Base-by-base conservation (phyloP, 1,139 yeast genomes). In the Suhomyces guaymorum region DNA sequence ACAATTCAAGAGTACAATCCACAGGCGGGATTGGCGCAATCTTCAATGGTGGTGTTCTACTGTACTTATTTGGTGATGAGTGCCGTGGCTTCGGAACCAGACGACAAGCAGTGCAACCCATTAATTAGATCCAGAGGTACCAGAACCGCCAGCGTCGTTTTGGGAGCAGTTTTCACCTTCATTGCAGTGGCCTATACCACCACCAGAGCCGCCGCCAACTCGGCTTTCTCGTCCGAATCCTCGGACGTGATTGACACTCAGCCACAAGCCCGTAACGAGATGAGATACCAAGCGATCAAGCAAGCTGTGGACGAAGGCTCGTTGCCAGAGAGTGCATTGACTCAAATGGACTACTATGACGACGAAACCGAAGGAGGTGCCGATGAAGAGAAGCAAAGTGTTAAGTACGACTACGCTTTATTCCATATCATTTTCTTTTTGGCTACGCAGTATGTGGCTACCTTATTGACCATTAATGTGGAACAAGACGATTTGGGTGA, bases 361-460 rank as follows among this genome's bases (percentile, higher is more conserved):
- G 77, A 67, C 8, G 76, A 73, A 24, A 66, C 55, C 6, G 59
- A 52, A 13, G 44, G 48, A 15, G 47, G 24, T n/a, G 59, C 55
- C 14, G 87, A 79, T 40, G 94, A 83, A 46, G 95, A 85, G 48
- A 64, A 73, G 35, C 63, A 66, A 28, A 70, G 75, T 24, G 90
- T 94, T 1, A 85, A 82, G 55, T 92, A 92, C 66, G 90, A 87
- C 60, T 92, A 92, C 58, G 75, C 89, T 3, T 64, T 90, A 36
- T 94, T 92, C 71, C 98, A 94, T 58, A 57, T 90, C 20, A 86
- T 94, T 24, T 94, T 94, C 72, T 81, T 94, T 57, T 70, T 94
- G 46, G 98, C 98, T 1, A 92, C 98, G 1, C 98, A 92, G 59
- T 94, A 95, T 77, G 90, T 92, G 32, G 97, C 98, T 1, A 89